Evolutionary conservation across 768 basidiomycete genomes (phyloP).

Genomic region (Phlegmacium glaucopus): DNA sequence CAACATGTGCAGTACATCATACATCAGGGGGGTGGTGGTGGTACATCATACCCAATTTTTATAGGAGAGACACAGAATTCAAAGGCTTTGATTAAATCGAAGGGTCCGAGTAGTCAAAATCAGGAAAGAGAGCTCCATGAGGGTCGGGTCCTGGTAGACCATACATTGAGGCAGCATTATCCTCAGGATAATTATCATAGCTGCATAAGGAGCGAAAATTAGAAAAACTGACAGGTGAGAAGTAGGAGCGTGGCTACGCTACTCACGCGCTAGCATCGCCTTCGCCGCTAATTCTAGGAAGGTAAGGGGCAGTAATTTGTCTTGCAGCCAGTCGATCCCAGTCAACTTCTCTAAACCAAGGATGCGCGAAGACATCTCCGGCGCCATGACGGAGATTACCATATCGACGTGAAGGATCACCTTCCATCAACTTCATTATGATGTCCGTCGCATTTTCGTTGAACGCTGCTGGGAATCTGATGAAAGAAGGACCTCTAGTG

Average conservation of each 20-base stretch:
- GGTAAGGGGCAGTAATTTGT: conserved; percentile 93
- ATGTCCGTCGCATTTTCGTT: conserved; percentile 81
- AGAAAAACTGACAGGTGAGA: conserved; percentile 7
- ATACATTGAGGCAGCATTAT: conserved; percentile 58
- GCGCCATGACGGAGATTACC: conserved; percentile 89
- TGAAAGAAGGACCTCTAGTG: conserved; percentile 63
- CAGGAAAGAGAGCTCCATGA: conserved; percentile 69
- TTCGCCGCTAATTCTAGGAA: conserved; percentile 88
- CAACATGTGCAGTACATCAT: background rate
- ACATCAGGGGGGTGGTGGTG: background rate
- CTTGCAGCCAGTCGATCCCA: conserved; percentile 78
- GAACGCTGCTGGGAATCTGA: conserved; percentile 75
- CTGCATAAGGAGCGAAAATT: conserved; percentile 30
- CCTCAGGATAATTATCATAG: conserved; percentile 79
- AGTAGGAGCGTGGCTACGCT: background rate
- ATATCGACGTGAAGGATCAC: conserved; percentile 82
- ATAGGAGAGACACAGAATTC: background rate
- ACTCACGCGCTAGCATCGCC: conserved; percentile 94
- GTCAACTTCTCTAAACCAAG: conserved; percentile 93
- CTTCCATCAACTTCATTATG: conserved; percentile 87
- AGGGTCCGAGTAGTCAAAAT: conserved; percentile 66
- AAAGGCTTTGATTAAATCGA: background rate
- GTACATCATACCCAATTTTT: background rate
- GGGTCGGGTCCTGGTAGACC: conserved; percentile 55
- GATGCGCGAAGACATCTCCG: conserved; percentile 88